phyloP scores from a whole-genome alignment of 148 eudicot species.

The Simmondsia chinensis region DNA sequence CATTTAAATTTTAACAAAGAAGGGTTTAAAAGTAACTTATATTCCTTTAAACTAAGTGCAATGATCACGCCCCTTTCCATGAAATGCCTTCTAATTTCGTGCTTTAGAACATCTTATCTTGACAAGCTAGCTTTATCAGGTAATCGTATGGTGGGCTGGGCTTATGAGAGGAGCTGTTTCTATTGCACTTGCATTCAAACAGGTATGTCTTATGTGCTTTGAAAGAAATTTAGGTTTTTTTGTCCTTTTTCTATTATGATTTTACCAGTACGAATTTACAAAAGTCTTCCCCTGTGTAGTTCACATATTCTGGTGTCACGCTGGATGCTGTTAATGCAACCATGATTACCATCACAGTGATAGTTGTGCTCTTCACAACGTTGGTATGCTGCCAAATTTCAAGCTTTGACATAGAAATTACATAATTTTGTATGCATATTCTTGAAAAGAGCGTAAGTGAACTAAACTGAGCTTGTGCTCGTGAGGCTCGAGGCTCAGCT shows the following conservation, averaged over 20 bases:
- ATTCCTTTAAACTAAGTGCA: too few relatives aligned
- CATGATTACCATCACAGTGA: slow-evolving; percentile 70
- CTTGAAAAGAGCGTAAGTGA: too few relatives aligned
- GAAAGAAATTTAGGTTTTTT: not conserved
- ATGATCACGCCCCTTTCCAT: too few relatives aligned
- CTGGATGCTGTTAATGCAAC: slow-evolving; percentile 62
- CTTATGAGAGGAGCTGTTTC: slow-evolving; percentile 99
- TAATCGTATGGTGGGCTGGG: slow-evolving; percentile 98
- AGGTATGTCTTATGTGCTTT: slow-evolving; percentile 28
- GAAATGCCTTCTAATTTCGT: too few relatives aligned
- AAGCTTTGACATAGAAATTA: not conserved
- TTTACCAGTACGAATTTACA: not conserved
- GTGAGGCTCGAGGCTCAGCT: too few relatives aligned
- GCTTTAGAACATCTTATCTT: too few relatives aligned
- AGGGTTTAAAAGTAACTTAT: too few relatives aligned
- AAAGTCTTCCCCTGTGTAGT: slow-evolving; percentile 38
- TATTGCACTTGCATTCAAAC: slow-evolving; percentile 92
- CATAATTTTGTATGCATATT: not conserved
- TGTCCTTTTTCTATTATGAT: not conserved
- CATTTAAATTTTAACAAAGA: too few relatives aligned
- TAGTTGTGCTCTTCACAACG: slow-evolving; percentile 86
- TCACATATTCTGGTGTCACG: slow-evolving; percentile 74
- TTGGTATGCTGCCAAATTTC: slow-evolving; percentile 35
- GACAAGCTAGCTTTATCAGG: slow-evolving; percentile 33
- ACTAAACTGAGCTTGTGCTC: not conserved